Conservation (phyloP, 495 filamentous ascomycete species). For the Oidiodendron maius region DNA sequence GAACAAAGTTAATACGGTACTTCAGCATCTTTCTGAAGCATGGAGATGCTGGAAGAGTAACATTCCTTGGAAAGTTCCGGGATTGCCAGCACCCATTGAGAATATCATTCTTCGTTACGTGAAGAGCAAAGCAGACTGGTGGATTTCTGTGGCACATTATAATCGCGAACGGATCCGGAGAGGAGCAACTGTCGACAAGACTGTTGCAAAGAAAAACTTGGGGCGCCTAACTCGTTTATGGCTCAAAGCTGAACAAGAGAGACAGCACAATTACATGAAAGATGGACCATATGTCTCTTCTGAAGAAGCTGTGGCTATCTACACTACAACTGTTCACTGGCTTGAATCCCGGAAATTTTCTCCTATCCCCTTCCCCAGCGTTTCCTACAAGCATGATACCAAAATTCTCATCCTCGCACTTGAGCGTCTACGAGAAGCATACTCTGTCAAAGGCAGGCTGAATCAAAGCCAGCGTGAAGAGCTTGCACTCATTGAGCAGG, state of each 20-base stretch:
- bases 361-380: slow-evolving; percentile 97
- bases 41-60: slow-evolving; percentile 99
- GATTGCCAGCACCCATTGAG: slow-evolving; percentile 92
- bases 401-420: slow-evolving; percentile 97
- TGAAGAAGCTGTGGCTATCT: slow-evolving; percentile 97
- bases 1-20: slow-evolving; percentile 97
- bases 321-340: slow-evolving; percentile 99
- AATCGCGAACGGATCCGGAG: slow-evolving; percentile 94
- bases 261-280: slow-evolving; percentile 99
- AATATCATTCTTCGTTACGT: slow-evolving; percentile 98
- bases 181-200: slow-evolving; percentile 97
- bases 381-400: slow-evolving; percentile 99
- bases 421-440: slow-evolving; percentile 90
- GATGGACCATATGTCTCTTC: slow-evolving; percentile 98
- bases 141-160: slow-evolving; percentile 98
- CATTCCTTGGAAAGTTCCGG: slow-evolving; percentile 98
- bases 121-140: slow-evolving; percentile 99
- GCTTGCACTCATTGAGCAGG: slow-evolving; percentile 94
- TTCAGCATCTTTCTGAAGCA: slow-evolving; percentile 95
- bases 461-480: slow-evolving; percentile 99
- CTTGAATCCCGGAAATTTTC: slow-evolving; percentile 97
- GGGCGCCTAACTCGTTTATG: slow-evolving; percentile 91
- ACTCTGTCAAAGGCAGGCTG: slow-evolving; percentile 93
- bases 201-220: slow-evolving; percentile 98
- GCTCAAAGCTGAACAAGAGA: slow-evolving; percentile 97